Base-by-base conservation (phyloP, 257 asterid species). In the Prunella vulgaris region DNA sequence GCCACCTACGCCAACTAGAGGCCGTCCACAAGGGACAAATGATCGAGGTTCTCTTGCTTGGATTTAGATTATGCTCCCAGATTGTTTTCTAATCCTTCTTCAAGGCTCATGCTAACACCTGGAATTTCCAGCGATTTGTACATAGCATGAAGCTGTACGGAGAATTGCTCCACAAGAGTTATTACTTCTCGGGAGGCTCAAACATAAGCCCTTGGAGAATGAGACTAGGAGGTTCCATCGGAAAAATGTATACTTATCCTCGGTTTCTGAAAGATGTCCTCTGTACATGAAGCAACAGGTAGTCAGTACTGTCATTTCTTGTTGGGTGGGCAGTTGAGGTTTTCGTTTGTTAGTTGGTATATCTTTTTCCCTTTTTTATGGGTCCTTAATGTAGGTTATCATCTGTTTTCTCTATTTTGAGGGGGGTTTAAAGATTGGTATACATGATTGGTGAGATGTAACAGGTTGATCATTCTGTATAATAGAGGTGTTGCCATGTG, bases 1-100 rank as follows among this genome's bases (percentile, higher is more conserved):
- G 21, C 99, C 99, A 10, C 89, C 99, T 27, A 94, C 99, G 7
- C 99, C 99, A 20, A 94, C 99, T 65, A 82, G 99, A 83, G 97
- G 99, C 20, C 97, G 98, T 35, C 98, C 98, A 71, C 97, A 88
- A 84, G 99, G 79, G 68, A 69, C 93, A 48, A 89, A 82, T 37
- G 99, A 94, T 64, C 90, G 95, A 85, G 97, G 97, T 83, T 89
- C 98, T 78, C 93, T 89, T 64, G 87, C 96, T 54, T 88, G 95
- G 96, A 82, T 87, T 80, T 89, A 88, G 87, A 68, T 68, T 82
- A 76, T 40, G 56, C 53, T 68, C 57, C 80, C 76, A 64, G 69
- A 83, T 81, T 72, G 75, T 78, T 75, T 76, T 73, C 76, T 69
- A 76, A 40, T 69, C 65, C 75, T 64, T 65, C 70, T 75, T 74